These are phyloP conservation scores for Penicillium manginii DNA, from an alignment of 495 filamentous ascomycete genomes.

Conservation along the genomic window DNA sequence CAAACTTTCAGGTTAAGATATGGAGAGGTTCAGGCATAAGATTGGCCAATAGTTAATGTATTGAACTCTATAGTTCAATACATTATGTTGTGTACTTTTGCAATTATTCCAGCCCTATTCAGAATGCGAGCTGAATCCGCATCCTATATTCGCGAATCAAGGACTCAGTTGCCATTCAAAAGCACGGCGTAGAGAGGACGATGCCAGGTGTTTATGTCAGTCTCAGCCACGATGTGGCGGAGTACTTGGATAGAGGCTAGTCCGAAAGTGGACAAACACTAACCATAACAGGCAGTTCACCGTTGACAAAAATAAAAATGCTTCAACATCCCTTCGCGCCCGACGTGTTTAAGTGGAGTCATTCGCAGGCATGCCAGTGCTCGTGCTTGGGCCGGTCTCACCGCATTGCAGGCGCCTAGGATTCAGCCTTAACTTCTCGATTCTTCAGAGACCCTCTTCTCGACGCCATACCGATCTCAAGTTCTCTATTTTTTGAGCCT, in stretches of 20 bases:
- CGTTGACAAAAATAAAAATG: constrained; percentile 4
- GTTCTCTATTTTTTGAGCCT: background rate
- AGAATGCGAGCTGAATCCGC: too few relatives aligned
- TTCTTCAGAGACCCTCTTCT: background rate
- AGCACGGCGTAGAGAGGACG: too few relatives aligned
- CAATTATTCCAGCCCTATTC: too few relatives aligned
- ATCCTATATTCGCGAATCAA: too few relatives aligned
- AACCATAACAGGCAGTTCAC: background rate
- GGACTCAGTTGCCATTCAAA: too few relatives aligned
- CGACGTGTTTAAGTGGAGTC: constrained; percentile 7
- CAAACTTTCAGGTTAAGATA: too few relatives aligned
- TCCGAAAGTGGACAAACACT: background rate
- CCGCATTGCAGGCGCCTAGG: constrained; percentile 1
- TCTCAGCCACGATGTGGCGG: background rate
- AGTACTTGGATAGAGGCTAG: background rate
- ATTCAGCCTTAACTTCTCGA: background rate
- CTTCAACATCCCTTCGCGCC: constrained; percentile 6
- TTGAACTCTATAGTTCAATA: too few relatives aligned
- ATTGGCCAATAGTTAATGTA: too few relatives aligned
- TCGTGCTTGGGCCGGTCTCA: background rate
- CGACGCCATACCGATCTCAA: too few relatives aligned
- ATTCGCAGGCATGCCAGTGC: background rate
- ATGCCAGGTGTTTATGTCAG: too few relatives aligned
- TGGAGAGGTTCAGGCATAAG: too few relatives aligned
- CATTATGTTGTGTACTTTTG: too few relatives aligned